Evolutionary conservation across 768 basidiomycete genomes (phyloP).

Genomic region (Cystofilobasidium bisporidii): DNA sequence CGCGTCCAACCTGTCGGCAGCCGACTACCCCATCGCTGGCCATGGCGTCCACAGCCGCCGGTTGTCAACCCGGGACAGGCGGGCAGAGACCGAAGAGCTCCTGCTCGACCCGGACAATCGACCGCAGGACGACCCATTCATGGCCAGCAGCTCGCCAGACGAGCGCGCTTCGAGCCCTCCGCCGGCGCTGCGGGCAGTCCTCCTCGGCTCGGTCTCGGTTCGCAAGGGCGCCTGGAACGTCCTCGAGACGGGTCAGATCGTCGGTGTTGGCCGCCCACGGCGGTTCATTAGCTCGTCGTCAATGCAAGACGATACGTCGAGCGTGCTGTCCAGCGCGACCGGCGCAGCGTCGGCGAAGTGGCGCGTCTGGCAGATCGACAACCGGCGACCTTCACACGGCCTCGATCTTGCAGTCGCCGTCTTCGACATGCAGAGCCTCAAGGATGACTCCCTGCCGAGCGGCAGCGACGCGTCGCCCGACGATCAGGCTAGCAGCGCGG

Average conservation of each 20-base stretch:
- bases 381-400: conserved; percentile 6
- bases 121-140: conserved; percentile 21
- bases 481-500: no score
- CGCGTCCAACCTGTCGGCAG: conserved; percentile 42
- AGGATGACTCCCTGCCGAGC: not conserved
- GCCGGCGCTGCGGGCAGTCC: conserved; percentile 27
- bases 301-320: conserved; percentile 2
- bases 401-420: conserved; percentile 6
- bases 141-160: conserved; percentile 3
- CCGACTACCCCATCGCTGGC: conserved; percentile 66
- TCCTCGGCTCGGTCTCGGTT: conserved; percentile 44
- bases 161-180: conserved; percentile 12
- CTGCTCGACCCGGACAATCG: conserved; percentile 42
- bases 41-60: conserved; percentile 69
- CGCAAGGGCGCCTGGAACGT: conserved; percentile 75
- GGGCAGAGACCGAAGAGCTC: conserved; percentile 38
- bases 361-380: conserved; percentile 24
- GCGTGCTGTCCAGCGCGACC: not conserved
- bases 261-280: conserved; percentile 49
- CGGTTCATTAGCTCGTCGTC: not conserved
- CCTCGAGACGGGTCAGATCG: conserved; percentile 45
- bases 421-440: not conserved
- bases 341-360: not conserved
- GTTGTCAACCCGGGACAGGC: conserved; percentile 52
- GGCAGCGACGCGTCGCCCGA: not conserved